Base-by-base conservation (phyloP, 345 rosid genomes). In the Gossypium mustelinum region DNA sequence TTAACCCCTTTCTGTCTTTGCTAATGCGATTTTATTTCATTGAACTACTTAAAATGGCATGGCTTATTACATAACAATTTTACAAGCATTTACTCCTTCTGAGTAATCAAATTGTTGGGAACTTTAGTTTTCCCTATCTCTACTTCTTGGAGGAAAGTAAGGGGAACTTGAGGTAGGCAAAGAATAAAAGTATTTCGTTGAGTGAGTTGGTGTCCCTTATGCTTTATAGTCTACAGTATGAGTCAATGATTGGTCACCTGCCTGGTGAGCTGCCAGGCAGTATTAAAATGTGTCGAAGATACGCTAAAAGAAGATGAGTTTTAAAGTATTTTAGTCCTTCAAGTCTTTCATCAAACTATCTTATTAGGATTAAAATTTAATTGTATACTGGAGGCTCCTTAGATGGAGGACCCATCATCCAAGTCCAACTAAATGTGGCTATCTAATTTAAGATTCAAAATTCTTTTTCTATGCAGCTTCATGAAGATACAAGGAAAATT, bases 331-430 rank as follows among this genome's bases (percentile, higher is more conserved):
- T 70, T 27, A 3, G 11, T 52, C 34, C 17, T 25, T 52, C 48
- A 29, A 51, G 11, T 27, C 44, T 39, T 70, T 54, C 48, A 9
- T 52, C 50, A 54, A n/a, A 54, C 29, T 70, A 17, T 34, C 50
- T 54, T 22, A 34, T 70, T 34, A 70, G 74, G 48, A 55, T 25
- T 52, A 25, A 18, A 70, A 10, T 70, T 59, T 70, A 16, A 55
- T 55, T 70, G n/a, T n/a, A 70, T n/a, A 68, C 43, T n/a, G 17
- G 17, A 18, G 45, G 47, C 48, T 70, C 39, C 59, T 9, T 50
- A 14, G 58, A 14, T 27, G 39, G 58, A 50, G 13, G 20, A 24
- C 9, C 11, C 22, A 4, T 48, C 73, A 66, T 11, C 47, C 25
- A 17, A 24, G 25, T 3, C 1, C 45, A 29, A 16, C n/a, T 51